These are phyloP conservation scores for Letharia lupina DNA, from an alignment of 495 filamentous ascomycete species.

Conservation along the genomic window DNA sequence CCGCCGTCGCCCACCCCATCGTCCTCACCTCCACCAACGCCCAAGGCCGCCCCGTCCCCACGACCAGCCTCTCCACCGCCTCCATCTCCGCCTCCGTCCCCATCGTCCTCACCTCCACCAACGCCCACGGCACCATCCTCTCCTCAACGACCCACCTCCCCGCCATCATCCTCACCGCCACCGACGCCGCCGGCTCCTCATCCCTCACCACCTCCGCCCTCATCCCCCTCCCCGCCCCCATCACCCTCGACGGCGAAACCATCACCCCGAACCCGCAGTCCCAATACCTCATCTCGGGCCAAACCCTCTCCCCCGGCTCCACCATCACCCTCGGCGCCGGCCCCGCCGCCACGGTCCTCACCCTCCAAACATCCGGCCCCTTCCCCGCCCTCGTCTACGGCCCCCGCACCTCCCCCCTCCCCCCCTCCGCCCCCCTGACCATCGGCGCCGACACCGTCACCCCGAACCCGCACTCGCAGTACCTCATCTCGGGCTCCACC, in stretches of 20 bases:
- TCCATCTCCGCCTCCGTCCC: neutral
- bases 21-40: conserved; percentile 4
- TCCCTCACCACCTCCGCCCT: conserved; percentile 1
- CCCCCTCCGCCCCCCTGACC: neutral
- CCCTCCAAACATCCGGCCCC: conserved; percentile 4
- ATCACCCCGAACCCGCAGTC: conserved; percentile 15
- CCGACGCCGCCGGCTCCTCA: conserved; percentile 15
- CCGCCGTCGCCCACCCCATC: conserved; percentile 5
- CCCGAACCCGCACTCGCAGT: neutral
- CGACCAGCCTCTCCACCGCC: conserved; percentile 6
- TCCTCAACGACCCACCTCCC: conserved; percentile 8
- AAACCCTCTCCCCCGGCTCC: conserved; percentile 18
- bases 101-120: neutral
- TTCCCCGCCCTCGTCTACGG: conserved; percentile 10
- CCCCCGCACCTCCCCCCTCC: conserved; percentile 7
- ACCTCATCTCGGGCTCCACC: neutral
- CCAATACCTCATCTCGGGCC: conserved; percentile 19
- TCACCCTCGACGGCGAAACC: conserved; percentile 13
- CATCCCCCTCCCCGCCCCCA: neutral
- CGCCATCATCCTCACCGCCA: conserved; percentile 12
- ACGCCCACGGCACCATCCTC: conserved; percentile 10
- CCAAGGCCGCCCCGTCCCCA: neutral
- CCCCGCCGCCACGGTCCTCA: neutral
- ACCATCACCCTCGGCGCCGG: conserved; percentile 12
- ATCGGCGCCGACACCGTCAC: conserved; percentile 5